Base-by-base conservation (phyloP, 345 rosid genomes). In the Turritis glabra region DNA sequence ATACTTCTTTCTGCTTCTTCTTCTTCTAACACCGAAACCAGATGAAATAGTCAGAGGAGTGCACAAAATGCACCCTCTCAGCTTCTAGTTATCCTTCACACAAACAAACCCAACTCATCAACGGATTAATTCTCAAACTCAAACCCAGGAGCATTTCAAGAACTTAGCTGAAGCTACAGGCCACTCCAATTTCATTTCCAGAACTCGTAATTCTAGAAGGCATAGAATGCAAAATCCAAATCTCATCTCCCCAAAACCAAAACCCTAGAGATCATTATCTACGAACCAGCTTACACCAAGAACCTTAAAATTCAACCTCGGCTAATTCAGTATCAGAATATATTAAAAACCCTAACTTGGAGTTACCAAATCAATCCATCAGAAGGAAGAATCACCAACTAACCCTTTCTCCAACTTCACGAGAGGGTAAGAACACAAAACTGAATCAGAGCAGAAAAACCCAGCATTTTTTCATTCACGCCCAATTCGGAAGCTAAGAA, bases 241-340 rank as follows among this genome's bases (percentile, higher is more conserved):
- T 84, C 88, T 83, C 90, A 90, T 87, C 75, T 73, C 74, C 65
- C 29, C 74, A 44, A 75, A 70, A 80, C 76, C 84, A 78, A 85
- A 88, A 85, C 89, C 96, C 96, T 88, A 87, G 83, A 72, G 80
- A 84, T 79, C 89, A 82, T 46, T 76, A 80, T 83, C 77, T 73
- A 77, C 54, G 77, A 8, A 33, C 70, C 67, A 68, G 58, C 75
- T 80, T 30, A 68, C 58, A 62, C 73, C 69, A 80, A 79, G 69
- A 74, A 76, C 75, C 27, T 41, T 18, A 61, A 58, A 79, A 33
- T 23, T 25, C 76, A 55, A 77, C 71, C 46, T 64, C 46, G 68
- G 69, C 37, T 30, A 81, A 67, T 62, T 77, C 74, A 46, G 63
- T 80, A 69, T 62, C 15, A 35, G n/a, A 21, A 33, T 26, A 54